Evolutionary conservation across 73 alveolate species (phyloP), one percentile per base, ranked within the genome.

Genomic region (Blepharisma japonicum): DNA sequence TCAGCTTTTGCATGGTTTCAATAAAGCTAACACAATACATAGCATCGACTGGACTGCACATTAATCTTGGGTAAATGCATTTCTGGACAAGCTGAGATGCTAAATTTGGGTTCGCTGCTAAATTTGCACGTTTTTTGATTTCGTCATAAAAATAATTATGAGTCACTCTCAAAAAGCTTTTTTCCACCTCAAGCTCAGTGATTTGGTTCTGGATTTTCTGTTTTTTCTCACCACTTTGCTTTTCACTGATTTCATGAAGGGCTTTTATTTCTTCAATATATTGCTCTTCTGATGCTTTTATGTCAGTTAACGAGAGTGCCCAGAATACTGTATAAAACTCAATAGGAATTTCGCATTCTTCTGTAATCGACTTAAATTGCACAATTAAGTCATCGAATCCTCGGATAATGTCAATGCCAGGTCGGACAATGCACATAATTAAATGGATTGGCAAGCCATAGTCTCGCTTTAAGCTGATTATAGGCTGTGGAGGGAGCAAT

Each of bases 21-120:
- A 87, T 55, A 80, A 87, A 87, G 68, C 77, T 71, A 21, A 83
- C 53, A 20, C 84, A 55, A 56, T 83, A 87, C 8, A 88, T 61
- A 6, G 95, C 83, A 68, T 88, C 95, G 5, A 80, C 27, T 0
- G 95, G 87, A 6, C 91, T 70, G 82, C 86, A 88, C 83, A 88
- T 71, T 14, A 84, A 8, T 55, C 95, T 55, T n/a, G 91, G 95
- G 76, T 78, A 76, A 9, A 88, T 71, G 25, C 91, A 78, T 45
- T 77, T 55, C 68, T 88, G 85, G 55, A 88, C 86, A 38, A 88
- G 74, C 23, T 61, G 47, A 2, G 47, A 14, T 8, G 49, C 38
- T 18, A 61, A 14, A 14, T n/a, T 25, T 3, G 18, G 18, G 23
- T 61, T 39, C 4, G 14, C 18, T 9, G 74, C 47, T n/a, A 61